Base-by-base conservation (phyloP, 2,329 filamentous ascomycete species). In the Paramyrothecium sp. region DNA sequence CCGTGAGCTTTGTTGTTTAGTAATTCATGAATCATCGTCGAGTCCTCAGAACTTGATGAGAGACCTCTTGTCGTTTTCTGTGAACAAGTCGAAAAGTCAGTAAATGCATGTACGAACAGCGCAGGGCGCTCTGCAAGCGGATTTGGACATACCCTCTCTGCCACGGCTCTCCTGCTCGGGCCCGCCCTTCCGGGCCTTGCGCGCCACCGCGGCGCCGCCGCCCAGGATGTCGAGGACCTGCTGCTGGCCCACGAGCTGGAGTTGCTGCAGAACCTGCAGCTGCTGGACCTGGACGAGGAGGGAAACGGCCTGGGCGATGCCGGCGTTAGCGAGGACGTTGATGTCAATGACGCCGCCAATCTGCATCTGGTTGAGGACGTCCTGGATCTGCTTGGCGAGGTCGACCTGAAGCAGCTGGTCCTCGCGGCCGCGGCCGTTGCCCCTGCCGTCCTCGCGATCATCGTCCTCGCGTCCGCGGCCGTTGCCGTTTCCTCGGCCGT, bases 321-420 rank as follows among this genome's bases (percentile, higher is more conserved):
- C 65, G 49, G 73, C 67, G 55, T 56, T 49, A 59, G 62, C 58
- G 52, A 73, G 54, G 57, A 58, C 51, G 62, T 66, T 63, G 54
- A 67, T 54, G 60, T 66, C 62, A 56, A 71, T 54, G 54, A 67
- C 56, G 20, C 60, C 55, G 30, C 63, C 60, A 41, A 73, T 58
- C 50, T 68, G 67, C 57, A 73, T 65, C 58, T 62, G 58, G 56
- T 60, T 61, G 55, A 72, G 62, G 21, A 71, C 63, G 44, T 60
- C 60, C 41, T 59, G 34, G 48, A 68, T 65, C 56, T 55, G 57
- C 54, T 60, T 47, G 38, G 59, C 53, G 21, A 70, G 58, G 21
- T 54, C 20, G 3, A 44, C 53, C 48, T 63, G 55, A 58, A 58
- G 53, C 51, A 61, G 54, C 38, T 56, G 58, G 54, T 59, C 55